These are phyloP conservation scores for Phytophthora pistaciae DNA, from an alignment of 352 stramenopile species.

Conservation along the genomic window DNA sequence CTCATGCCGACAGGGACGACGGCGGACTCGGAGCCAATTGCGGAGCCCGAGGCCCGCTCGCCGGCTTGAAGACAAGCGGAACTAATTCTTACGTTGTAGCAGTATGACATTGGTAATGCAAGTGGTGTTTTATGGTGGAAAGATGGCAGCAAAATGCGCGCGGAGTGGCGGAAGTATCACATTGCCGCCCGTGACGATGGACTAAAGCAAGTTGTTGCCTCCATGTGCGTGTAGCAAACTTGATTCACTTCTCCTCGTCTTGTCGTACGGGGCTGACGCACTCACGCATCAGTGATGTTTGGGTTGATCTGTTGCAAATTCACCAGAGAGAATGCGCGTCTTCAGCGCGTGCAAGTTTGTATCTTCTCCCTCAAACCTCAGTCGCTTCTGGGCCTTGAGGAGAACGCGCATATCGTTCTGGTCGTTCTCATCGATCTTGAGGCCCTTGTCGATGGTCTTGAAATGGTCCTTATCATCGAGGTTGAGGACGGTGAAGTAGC, in stretches of 20 bases:
- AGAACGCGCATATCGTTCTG: constrained; percentile 46
- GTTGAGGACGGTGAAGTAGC: constrained; percentile 55
- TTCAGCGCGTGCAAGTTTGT: constrained; percentile 40
- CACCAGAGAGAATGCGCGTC: constrained; percentile 22
- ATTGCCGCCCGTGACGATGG: not conserved
- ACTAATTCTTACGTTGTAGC: not conserved
- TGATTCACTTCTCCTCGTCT: not conserved
- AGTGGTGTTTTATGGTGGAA: not conserved
- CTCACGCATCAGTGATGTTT: constrained; percentile 22
- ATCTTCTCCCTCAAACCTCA: constrained; percentile 50
- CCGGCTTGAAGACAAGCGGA: not conserved
- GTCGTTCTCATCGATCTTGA: constrained; percentile 33
- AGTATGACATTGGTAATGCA: constrained; percentile 21
- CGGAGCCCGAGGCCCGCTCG: constrained; percentile 5
- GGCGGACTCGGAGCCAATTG: not conserved
- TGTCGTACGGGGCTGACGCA: constrained; percentile 10
- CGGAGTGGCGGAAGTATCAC: not conserved
- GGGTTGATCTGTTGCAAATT: constrained; percentile 26
- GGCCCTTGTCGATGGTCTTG: constrained; percentile 45
- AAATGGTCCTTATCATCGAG: constrained; percentile 40
- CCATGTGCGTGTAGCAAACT: not conserved
- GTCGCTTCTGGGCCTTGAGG: constrained; percentile 55
- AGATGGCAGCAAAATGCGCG: not conserved
- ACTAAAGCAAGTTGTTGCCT: not conserved
- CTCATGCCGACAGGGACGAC: constrained; percentile 24